Percentiles rank a stretch among this genome's conserved stretches.
These are phyloP conservation scores for Termitomyces sp. DNA, from an alignment of 768 basidiomycete species.

Conservation along the genomic window DNA sequence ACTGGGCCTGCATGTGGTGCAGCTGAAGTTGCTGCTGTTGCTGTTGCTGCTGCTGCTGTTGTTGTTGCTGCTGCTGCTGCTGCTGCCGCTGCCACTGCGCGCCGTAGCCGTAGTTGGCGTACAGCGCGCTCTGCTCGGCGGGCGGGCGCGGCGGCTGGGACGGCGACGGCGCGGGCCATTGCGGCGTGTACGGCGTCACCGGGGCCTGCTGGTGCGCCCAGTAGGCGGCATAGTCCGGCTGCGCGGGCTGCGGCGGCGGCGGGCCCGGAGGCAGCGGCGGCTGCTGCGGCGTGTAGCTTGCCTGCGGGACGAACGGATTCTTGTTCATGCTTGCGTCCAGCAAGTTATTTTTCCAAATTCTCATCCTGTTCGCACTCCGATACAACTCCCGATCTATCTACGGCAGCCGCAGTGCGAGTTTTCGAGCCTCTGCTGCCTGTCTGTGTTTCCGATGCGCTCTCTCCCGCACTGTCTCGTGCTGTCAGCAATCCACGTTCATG, in stretches of 20 bases:
- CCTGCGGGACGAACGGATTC: conserved; percentile 73
- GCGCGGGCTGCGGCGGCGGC: conserved; percentile 54
- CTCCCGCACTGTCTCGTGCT: too few species aligned
- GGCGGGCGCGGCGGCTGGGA: conserved; percentile 65
- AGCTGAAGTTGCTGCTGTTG: conserved; percentile 29
- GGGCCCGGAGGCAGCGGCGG: conserved; percentile 71
- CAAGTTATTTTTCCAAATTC: not conserved
- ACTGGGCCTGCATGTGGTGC: conserved; percentile 46
- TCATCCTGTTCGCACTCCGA: conserved; percentile 7
- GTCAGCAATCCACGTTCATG: too few species aligned
- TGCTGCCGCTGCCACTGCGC: conserved; percentile 72
- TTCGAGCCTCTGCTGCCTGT: conserved; percentile 62
- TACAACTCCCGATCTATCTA: not conserved
- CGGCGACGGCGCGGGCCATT: conserved; percentile 74
- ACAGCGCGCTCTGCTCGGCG: conserved; percentile 77
- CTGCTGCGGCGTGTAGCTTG: conserved; percentile 64
- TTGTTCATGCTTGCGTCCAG: conserved; percentile 60
- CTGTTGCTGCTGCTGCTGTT: conserved; percentile 66
- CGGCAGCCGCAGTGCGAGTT: conserved; percentile 67
- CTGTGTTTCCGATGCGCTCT: conserved; percentile 66
- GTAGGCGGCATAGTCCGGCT: not conserved
- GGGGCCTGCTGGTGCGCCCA: conserved; percentile 48
- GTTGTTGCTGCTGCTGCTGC: conserved; percentile 39
- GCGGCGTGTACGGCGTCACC: conserved; percentile 56
- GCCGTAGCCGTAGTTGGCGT: conserved; percentile 91